phyloP scores from a whole-genome alignment of 1,284 basidiomycete species.

The Vanrija pseudolonga region DNA sequence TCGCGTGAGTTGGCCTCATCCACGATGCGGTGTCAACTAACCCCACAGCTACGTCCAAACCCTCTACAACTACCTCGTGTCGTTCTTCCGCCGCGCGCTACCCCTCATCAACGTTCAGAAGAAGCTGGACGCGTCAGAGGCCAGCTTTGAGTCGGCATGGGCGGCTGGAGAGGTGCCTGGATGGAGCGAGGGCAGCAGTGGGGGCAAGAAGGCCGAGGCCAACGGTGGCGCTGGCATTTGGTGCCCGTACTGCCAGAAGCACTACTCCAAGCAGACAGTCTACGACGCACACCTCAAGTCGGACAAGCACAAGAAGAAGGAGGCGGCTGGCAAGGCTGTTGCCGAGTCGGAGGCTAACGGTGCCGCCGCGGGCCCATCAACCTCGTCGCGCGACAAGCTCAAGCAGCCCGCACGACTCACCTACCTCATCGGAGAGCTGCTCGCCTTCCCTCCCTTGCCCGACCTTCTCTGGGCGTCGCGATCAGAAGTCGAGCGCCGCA shows the following conservation, averaged over 20 bases:
- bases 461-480: constrained; percentile 75
- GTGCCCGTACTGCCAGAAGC: constrained; percentile 92
- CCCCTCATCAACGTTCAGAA: constrained; percentile 78
- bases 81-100: constrained; percentile 80
- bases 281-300: constrained; percentile 94
- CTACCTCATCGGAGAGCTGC: constrained; percentile 64
- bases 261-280: constrained; percentile 94
- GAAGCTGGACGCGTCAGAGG: constrained; percentile 62
- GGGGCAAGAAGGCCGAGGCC: constrained; percentile 29
- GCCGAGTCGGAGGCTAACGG: constrained; percentile 26
- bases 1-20: constrained; percentile 57
- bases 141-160: constrained; percentile 77
- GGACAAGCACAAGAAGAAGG: constrained; percentile 91
- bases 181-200: constrained; percentile 62
- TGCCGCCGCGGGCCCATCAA: constrained; percentile 12
- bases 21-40: neutral
- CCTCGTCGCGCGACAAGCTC: constrained; percentile 58
- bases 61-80: constrained; percentile 77
- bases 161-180: constrained; percentile 66
- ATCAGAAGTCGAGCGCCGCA: constrained; percentile 91
- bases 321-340: constrained; percentile 45
- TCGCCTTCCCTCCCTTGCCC: constrained; percentile 60
- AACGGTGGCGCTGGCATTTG: constrained; percentile 67
- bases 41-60: constrained; percentile 68
- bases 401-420: constrained; percentile 70